Conservation (phyloP, 371 early-diverging fungal species). For the Apophysomyces sp. region DNA sequence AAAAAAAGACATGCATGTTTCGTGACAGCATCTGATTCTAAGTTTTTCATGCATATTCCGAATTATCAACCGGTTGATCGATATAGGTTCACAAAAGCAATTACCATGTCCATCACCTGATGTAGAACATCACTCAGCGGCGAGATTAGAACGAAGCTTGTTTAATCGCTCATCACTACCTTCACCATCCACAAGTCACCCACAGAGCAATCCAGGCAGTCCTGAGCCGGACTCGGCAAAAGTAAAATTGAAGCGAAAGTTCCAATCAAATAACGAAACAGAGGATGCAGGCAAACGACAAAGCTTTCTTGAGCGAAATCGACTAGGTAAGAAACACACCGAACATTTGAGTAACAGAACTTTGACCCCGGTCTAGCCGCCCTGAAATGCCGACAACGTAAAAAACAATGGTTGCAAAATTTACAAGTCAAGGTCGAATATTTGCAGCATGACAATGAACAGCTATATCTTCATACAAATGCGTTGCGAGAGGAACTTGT, state of each 20-base stretch:
- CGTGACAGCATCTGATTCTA: neutral
- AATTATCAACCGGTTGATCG: neutral
- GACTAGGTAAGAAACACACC: slow-evolving; percentile 57
- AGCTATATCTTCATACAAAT: slow-evolving; percentile 39
- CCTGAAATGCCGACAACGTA: slow-evolving; percentile 68
- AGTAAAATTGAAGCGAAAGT: too few relatives aligned
- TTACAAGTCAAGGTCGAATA: slow-evolving; percentile 59
- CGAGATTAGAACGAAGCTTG: neutral
- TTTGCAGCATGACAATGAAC: slow-evolving; percentile 51
- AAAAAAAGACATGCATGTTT: too few relatives aligned
- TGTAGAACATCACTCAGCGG: neutral
- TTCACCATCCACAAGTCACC: neutral
- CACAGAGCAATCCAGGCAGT: neutral
- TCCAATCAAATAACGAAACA: slow-evolving; percentile 17
- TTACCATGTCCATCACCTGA: neutral
- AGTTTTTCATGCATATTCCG: neutral
- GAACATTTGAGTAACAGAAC: too few relatives aligned
- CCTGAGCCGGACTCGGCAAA: neutral
- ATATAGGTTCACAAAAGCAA: neutral
- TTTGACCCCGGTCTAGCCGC: slow-evolving; percentile 51
- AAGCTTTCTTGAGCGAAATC: slow-evolving; percentile 84
- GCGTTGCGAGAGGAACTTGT: slow-evolving; percentile 49
- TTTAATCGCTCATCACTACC: neutral
- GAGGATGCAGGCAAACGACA: slow-evolving; percentile 67
- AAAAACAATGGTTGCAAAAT: slow-evolving; percentile 58